Evolutionary conservation across 306 rosid genomes (phyloP), one percentile per base, ranked within the genome.

Genomic region (Dryas octopetala): DNA sequence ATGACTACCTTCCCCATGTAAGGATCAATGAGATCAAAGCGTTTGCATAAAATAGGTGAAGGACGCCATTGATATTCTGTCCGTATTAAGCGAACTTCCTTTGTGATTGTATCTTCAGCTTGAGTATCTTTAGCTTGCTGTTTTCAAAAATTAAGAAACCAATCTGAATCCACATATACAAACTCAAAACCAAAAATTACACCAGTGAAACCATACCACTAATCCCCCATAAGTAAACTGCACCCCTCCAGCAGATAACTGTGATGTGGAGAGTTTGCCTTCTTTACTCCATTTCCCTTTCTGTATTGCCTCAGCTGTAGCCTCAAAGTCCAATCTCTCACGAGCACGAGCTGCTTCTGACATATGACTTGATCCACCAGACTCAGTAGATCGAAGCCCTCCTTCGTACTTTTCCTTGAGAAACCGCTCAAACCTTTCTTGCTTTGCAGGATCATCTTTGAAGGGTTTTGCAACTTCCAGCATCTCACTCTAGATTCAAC

Each of bases 21-120:
- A 76, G 99, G 99, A 90, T 95, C 99, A 70, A 84, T 82, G 80
- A 95, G 93, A 90, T 95, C 99, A 84, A 86, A 92, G 55, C 99
- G 99, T 78, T 95, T 95, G 98, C 99, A 95, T 74, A 95, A 82
- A 74, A 95, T 81, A 73, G 98, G 86, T 55, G 93, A 82, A 78
- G 99, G 99, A 26, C 90, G 98, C 99, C 99, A 95, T 57, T 89
- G 93, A 83, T 78, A 88, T 83, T 95, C 99, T 81, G 85, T 97
- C 80, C 99, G 85, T 83, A 86, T 90, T 0, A 96, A 91, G 81
- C 73, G 73, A 83, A 87, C 75, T 88, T 87, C 89, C 82, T 86
- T 86, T 62, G 52, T 74, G 60, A 67, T 59, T 12, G 57, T 57
- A 81, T 88, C 87, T 71, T 86, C 97, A 75, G 78, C 76, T 73